Evolutionary conservation across 2,329 filamentous ascomycete genomes (phyloP).

Genomic region (Calonectria leucothoes): DNA sequence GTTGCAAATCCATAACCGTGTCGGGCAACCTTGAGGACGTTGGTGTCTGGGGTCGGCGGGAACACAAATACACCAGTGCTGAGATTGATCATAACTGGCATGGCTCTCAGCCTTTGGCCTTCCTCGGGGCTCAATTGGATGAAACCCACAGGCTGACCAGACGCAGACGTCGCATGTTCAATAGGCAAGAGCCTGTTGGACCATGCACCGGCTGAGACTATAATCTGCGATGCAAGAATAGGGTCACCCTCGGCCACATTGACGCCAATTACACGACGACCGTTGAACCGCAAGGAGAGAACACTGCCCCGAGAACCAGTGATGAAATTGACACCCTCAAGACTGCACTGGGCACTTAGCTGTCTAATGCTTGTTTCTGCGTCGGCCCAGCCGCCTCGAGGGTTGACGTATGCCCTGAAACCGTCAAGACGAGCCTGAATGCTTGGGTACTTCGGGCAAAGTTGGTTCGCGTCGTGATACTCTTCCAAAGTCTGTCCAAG

Average conservation of each 20-base stretch:
- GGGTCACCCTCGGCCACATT: slow-evolving; percentile 49
- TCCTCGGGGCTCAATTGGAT: slow-evolving; percentile 70
- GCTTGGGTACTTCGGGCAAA: slow-evolving; percentile 29
- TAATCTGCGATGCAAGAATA: slow-evolving; percentile 67
- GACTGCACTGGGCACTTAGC: slow-evolving; percentile 41
- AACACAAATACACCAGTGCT: slow-evolving; percentile 66
- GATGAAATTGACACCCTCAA: slow-evolving; percentile 45
- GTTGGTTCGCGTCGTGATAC: slow-evolving; percentile 37
- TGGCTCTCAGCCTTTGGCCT: slow-evolving; percentile 60
- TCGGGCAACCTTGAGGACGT: slow-evolving; percentile 69
- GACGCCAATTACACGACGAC: slow-evolving; percentile 38
- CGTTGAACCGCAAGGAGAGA: slow-evolving; percentile 32
- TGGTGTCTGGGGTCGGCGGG: slow-evolving; percentile 59
- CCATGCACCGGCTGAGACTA: slow-evolving; percentile 79
- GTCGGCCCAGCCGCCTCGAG: slow-evolving; percentile 48
- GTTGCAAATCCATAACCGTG: slow-evolving; percentile 69
- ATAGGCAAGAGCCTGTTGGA: slow-evolving; percentile 66
- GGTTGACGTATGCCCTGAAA: slow-evolving; percentile 42
- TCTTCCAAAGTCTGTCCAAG: slow-evolving; percentile 36
- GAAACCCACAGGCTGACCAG: slow-evolving; percentile 75
- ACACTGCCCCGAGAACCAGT: slow-evolving; percentile 45
- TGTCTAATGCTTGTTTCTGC: slow-evolving; percentile 42
- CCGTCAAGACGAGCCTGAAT: slow-evolving; percentile 38
- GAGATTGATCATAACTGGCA: slow-evolving; percentile 70
- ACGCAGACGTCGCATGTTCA: slow-evolving; percentile 70